phyloP scores from a whole-genome alignment of 805 yeast species.

The Candida maesae region DNA sequence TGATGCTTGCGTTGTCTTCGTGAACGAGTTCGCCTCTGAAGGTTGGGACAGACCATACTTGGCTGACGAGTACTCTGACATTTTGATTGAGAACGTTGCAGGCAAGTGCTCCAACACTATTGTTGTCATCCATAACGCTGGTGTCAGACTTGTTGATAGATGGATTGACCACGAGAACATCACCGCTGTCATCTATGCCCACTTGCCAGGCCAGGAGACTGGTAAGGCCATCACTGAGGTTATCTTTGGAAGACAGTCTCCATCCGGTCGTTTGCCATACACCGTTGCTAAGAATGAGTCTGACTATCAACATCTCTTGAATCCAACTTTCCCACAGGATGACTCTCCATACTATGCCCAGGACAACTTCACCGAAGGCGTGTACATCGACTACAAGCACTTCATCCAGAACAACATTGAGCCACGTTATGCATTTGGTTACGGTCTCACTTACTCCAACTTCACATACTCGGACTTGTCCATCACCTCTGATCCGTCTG shows the following conservation, averaged over 20 bases:
- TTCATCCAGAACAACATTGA: conserved; percentile 48
- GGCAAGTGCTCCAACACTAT: conserved; percentile 9
- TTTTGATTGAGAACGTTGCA: conserved; percentile 7
- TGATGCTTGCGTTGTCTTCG: conserved; percentile 8
- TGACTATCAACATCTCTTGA: conserved; percentile 3
- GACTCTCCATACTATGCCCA: conserved; percentile 28
- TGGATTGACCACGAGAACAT: conserved; percentile 11
- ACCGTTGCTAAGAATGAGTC: conserved; percentile 9
- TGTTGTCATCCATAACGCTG: conserved; percentile 11
- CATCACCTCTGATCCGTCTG: conserved; percentile 26
- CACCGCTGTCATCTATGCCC: conserved; percentile 9
- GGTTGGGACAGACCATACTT: conserved; percentile 11
- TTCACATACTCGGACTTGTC: conserved; percentile 23
- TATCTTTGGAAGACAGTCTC: conserved; percentile 10
- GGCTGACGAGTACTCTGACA: conserved; percentile 10
- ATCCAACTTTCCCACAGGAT: conserved; percentile 16
- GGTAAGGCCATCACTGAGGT: conserved; percentile 9
- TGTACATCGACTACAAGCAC: conserved; percentile 49
- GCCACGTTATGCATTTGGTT: conserved; percentile 58
- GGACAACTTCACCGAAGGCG: conserved; percentile 21
- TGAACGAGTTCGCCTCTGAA: conserved; percentile 8
- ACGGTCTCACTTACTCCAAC: conserved; percentile 51
- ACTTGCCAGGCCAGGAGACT: conserved; percentile 11
- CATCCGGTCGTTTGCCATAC: conserved; percentile 11
- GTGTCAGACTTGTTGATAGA: conserved; percentile 9